These are phyloP conservation scores for Patellifolia procumbens DNA, from an alignment of 179 eudicot species.

Conservation along the genomic window DNA sequence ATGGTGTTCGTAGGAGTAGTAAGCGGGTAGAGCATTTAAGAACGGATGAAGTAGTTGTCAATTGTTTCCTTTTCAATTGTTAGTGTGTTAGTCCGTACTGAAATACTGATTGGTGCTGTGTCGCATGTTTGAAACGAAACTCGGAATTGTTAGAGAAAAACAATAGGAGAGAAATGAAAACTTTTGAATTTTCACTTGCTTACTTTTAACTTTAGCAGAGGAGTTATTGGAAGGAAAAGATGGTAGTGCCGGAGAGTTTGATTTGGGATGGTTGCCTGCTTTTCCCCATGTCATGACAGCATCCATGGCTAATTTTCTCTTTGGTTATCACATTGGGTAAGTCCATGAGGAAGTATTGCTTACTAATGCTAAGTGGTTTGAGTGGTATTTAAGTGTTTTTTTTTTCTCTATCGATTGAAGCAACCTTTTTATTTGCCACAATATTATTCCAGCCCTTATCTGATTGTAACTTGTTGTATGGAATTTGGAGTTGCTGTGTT, in stretches of 20 bases:
- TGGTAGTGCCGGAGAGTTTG: slow-evolving; percentile 34
- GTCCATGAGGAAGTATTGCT: background rate
- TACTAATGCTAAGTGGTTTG: background rate
- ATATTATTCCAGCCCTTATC: background rate
- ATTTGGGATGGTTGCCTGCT: slow-evolving; percentile 69
- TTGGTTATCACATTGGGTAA: slow-evolving; percentile 84
- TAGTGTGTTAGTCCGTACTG: no score
- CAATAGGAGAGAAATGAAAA: background rate
- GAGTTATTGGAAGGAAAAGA: slow-evolving; percentile 13
- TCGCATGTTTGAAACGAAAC: background rate
- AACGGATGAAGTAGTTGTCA: no score
- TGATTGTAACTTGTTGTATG: no score
- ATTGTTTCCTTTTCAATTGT: no score
- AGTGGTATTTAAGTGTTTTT: background rate
- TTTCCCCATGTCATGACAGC: slow-evolving; percentile 64
- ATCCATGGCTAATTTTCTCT: slow-evolving; percentile 78
- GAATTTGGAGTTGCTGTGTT: no score
- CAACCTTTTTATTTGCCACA: background rate
- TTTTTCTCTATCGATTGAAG: background rate
- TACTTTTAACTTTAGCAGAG: background rate
- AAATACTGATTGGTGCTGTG: no score
- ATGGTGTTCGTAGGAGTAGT: no score
- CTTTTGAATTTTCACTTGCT: background rate
- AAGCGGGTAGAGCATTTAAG: no score
- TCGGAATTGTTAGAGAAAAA: background rate